These are phyloP conservation scores for Handroanthus guayacan DNA, from an alignment of 257 asterid genomes.

Conservation along the genomic window DNA sequence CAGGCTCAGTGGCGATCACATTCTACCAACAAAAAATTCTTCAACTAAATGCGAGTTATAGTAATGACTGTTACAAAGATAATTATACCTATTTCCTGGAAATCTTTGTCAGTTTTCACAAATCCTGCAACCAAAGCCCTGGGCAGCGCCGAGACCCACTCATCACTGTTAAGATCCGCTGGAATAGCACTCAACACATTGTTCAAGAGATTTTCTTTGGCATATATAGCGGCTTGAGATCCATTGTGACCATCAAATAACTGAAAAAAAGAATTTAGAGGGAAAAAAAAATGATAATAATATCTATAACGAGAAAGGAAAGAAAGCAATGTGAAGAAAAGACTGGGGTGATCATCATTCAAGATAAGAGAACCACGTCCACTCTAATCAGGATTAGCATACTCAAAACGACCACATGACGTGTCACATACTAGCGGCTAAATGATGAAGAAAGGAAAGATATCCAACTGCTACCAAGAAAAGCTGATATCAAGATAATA, in stretches of 20 bases:
- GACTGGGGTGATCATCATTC: not conserved
- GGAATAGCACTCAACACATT: constrained; percentile 87
- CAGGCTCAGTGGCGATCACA: not conserved
- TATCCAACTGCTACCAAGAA: not conserved
- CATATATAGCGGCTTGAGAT: constrained; percentile 92
- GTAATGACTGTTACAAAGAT: not conserved
- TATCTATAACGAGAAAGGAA: constrained; percentile 19
- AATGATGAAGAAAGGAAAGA: not conserved
- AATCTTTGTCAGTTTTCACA: constrained; percentile 95
- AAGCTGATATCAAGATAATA: not conserved
- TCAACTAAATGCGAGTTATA: constrained; percentile 4
- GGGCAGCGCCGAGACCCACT: constrained; percentile 89
- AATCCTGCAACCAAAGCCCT: constrained; percentile 98
- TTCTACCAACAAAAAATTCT: not conserved
- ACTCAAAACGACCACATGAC: not conserved
- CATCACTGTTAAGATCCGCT: constrained; percentile 82
- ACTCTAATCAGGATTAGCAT: not conserved
- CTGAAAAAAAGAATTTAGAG: constrained; percentile 51
- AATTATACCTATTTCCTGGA: constrained; percentile 81
- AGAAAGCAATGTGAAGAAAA: not conserved
- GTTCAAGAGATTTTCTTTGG: constrained; percentile 87
- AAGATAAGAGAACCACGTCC: not conserved
- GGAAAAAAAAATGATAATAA: constrained; percentile 18
- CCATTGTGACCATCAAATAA: constrained; percentile 98
- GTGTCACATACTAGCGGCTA: not conserved